Conservation (phyloP, 2,329 filamentous ascomycete species). For the Colletotrichum sp. region DNA sequence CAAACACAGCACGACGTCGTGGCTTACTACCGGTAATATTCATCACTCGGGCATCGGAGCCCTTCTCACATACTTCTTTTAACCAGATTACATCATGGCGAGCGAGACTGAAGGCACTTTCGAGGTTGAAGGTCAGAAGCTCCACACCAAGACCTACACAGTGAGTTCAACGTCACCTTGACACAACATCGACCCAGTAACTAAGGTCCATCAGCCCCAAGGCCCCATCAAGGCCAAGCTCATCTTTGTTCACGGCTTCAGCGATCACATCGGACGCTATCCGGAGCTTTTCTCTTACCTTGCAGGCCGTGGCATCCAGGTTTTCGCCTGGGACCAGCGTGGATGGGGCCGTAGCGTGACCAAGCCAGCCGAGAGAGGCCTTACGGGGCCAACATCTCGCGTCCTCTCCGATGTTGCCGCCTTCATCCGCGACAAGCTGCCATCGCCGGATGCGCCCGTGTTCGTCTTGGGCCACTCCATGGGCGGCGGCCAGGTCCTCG, state of each 20-base stretch:
- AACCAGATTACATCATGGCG: conserved; percentile 31
- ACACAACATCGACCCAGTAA: background rate
- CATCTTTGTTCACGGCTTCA: conserved; percentile 88
- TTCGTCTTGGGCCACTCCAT: conserved; percentile 93
- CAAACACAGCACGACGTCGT: background rate
- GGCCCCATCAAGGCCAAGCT: conserved; percentile 70
- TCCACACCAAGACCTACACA: conserved; percentile 65
- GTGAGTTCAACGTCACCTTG: conserved; percentile 39
- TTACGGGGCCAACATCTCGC: conserved; percentile 73
- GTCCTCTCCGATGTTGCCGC: conserved; percentile 81
- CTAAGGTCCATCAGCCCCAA: conserved; percentile 49
- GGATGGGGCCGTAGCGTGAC: conserved; percentile 83
- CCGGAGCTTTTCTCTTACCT: conserved; percentile 75
- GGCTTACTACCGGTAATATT: background rate
- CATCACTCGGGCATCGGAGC: background rate
- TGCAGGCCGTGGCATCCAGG: conserved; percentile 73
- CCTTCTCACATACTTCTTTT: background rate
- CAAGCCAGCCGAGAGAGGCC: conserved; percentile 66
- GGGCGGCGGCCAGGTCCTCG: conserved; percentile 81
- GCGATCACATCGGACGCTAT: conserved; percentile 83
- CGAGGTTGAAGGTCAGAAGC: conserved; percentile 44
- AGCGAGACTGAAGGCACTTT: conserved; percentile 56
- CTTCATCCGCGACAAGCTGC: conserved; percentile 69
- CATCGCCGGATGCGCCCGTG: conserved; percentile 57
- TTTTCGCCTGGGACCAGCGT: conserved; percentile 82